phyloP scores from a whole-genome alignment of 108 stramenopile species.

The Skeletonema marinoi region DNA sequence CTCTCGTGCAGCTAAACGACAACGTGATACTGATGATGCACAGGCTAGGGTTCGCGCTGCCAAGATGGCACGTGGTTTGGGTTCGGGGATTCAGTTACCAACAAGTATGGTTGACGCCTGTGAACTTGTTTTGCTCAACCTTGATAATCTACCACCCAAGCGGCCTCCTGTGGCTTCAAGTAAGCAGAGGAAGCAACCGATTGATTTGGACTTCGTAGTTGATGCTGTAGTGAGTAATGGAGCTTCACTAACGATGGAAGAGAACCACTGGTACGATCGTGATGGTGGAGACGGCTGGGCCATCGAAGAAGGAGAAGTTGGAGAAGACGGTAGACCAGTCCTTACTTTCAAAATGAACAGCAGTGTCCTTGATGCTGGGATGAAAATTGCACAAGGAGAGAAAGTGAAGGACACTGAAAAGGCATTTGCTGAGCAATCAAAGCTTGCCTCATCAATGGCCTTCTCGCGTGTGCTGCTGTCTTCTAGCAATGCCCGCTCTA shows the following conservation, averaged over 20 bases:
- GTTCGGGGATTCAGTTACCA: constrained; percentile 87
- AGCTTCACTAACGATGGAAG: constrained; percentile 75
- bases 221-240: constrained; percentile 89
- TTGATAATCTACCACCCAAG: constrained; percentile 68
- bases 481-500: constrained; percentile 49
- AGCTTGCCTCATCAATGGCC: constrained; percentile 76
- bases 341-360: constrained; percentile 32
- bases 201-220: constrained; percentile 72
- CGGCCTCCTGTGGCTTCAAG: constrained; percentile 48
- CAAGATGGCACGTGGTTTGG: constrained; percentile 83
- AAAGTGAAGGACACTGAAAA: constrained; percentile 44
- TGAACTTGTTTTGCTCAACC: constrained; percentile 80
- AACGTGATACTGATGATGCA: constrained; percentile 84
- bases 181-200: constrained; percentile 53
- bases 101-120: constrained; percentile 78
- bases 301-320: constrained; percentile 47
- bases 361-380: constrained; percentile 36
- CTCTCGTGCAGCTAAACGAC: constrained; percentile 68
- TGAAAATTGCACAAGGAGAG: constrained; percentile 15
- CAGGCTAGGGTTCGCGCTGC: constrained; percentile 81
- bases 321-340: constrained; percentile 15
- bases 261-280: constrained; percentile 86
- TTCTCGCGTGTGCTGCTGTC: constrained; percentile 67
- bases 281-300: constrained; percentile 83
- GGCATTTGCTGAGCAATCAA: constrained; percentile 65